Evolutionary conservation across 257 asterid genomes (phyloP).

Genomic region (Solanum neorickii): DNA sequence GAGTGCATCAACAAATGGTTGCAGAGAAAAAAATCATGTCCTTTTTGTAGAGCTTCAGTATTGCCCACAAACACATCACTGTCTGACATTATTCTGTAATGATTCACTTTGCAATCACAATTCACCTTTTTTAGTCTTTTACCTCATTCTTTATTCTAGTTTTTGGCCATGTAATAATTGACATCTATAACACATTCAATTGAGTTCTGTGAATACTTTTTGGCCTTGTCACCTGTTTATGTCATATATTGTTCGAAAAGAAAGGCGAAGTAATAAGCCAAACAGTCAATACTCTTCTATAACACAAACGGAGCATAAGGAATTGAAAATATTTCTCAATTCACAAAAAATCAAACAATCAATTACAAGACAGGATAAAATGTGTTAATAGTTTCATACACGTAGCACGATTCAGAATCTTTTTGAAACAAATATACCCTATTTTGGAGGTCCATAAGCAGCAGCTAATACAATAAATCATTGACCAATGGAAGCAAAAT

Average conservation of each 20-base stretch:
- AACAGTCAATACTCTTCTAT: neutral
- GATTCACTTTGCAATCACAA: neutral
- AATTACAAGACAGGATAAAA: neutral
- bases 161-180: neutral
- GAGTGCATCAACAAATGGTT: neutral
- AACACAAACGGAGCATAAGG: neutral
- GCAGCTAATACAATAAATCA: neutral
- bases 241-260: neutral
- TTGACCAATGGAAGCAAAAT: neutral
- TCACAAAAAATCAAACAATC: neutral
- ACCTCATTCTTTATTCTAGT: neutral
- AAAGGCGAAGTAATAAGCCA: neutral
- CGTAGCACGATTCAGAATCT: neutral
- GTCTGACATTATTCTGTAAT: neutral
- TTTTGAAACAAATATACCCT: neutral
- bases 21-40: neutral
- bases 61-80: neutral
- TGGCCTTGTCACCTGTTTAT: neutral
- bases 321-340: neutral
- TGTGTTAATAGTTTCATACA: neutral
- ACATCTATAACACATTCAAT: neutral
- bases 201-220: neutral
- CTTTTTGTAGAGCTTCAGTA: neutral
- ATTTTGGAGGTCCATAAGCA: neutral
- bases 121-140: neutral